phyloP scores from a whole-genome alignment of 768 basidiomycete species.

The Fibroporia radiculosa region DNA sequence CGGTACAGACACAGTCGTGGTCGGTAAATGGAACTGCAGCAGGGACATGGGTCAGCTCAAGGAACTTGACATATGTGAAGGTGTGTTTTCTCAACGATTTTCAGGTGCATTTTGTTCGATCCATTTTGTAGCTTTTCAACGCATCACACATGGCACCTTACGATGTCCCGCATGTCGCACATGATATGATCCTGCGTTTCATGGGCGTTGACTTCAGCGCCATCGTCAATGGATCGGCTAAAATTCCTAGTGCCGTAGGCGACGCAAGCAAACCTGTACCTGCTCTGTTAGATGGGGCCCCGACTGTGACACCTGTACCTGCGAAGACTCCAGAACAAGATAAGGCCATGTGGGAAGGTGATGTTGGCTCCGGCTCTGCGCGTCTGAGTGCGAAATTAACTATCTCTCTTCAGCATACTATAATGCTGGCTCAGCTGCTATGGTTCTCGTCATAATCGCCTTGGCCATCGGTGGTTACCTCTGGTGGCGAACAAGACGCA shows the following conservation, averaged over 20 bases:
- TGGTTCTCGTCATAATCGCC: slow-evolving; percentile 73
- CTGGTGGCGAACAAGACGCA: slow-evolving; percentile 62
- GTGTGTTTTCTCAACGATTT: slow-evolving; percentile 29
- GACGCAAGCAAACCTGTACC: slow-evolving; percentile 59
- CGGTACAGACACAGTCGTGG: slow-evolving; percentile 67
- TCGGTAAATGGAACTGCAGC: slow-evolving; percentile 66
- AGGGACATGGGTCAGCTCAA: slow-evolving; percentile 84
- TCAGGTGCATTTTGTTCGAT: background rate
- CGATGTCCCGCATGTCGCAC: slow-evolving; percentile 80
- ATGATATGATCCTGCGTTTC: slow-evolving; percentile 99
- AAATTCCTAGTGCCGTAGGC: slow-evolving; percentile 77
- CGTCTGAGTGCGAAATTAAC: background rate
- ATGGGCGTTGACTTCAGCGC: slow-evolving; percentile 86
- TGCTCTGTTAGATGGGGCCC: slow-evolving; percentile 33
- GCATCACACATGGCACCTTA: slow-evolving; percentile 95
- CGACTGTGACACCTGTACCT: slow-evolving; percentile 28
- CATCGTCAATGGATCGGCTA: slow-evolving; percentile 73
- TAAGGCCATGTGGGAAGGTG: slow-evolving; percentile 89
- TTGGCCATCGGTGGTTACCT: slow-evolving; percentile 64
- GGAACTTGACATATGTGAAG: slow-evolving; percentile 92
- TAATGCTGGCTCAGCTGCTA: slow-evolving; percentile 81
- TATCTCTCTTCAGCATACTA: slow-evolving; percentile 69
- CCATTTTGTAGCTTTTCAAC: slow-evolving; percentile 59
- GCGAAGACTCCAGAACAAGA: slow-evolving; percentile 69
- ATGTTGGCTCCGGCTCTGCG: slow-evolving; percentile 12